These are phyloP conservation scores for Petasospora rhodanensis DNA, from an alignment of 1,139 yeast genomes.

Conservation along the genomic window DNA sequence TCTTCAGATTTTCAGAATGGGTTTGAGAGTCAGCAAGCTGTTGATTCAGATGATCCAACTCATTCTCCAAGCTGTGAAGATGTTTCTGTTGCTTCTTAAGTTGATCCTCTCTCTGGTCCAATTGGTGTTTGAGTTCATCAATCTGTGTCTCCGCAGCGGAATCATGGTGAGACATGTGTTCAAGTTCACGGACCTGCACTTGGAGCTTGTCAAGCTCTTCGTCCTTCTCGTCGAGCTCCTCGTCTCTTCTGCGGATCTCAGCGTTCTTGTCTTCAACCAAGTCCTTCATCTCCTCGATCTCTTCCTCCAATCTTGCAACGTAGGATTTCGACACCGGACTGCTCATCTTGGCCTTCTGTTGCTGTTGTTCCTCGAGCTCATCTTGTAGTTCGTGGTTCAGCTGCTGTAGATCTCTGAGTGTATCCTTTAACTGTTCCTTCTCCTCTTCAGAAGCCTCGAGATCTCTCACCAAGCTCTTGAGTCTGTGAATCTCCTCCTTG, in stretches of 20 bases:
- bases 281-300: slow-evolving; percentile 13
- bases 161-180: slow-evolving; percentile 11
- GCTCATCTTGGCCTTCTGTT: slow-evolving; percentile 7
- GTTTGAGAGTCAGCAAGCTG: slow-evolving; percentile 9
- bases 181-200: slow-evolving; percentile 10
- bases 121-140: slow-evolving; percentile 14
- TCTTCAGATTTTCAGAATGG: slow-evolving; percentile 8
- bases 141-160: slow-evolving; percentile 11
- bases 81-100: slow-evolving; percentile 20
- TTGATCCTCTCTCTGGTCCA: slow-evolving; percentile 25
- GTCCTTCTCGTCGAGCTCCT: slow-evolving; percentile 21
- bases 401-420: slow-evolving; percentile 9
- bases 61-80: slow-evolving; percentile 6
- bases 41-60: slow-evolving; percentile 9
- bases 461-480: slow-evolving; percentile 16
- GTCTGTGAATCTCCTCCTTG: slow-evolving; percentile 18
- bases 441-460: slow-evolving; percentile 17
- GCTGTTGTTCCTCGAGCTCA: slow-evolving; percentile 9
- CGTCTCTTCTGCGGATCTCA: slow-evolving; percentile 20
- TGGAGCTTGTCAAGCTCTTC: slow-evolving; percentile 20
- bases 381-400: slow-evolving; percentile 12
- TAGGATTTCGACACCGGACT: slow-evolving; percentile 13
- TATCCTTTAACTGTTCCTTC: slow-evolving; percentile 13
- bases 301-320: slow-evolving; percentile 11
- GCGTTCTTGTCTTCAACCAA: slow-evolving; percentile 13